Conservation (phyloP, 306 rosid species). For the Glycine tomentella region DNA sequence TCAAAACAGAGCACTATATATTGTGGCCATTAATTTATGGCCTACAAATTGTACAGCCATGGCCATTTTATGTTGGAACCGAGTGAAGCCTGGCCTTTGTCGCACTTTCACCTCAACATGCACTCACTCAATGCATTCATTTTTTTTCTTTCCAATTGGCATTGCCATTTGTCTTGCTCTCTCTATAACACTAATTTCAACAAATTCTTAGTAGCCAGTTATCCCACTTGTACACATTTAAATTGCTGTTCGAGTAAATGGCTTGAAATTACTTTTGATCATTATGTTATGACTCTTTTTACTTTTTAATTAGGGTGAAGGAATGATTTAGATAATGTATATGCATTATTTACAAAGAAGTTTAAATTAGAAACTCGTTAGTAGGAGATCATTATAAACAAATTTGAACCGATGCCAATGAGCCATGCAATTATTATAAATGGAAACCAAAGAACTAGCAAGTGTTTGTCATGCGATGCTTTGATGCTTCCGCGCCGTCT, state of each 20-base stretch:
- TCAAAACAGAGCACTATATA: neutral
- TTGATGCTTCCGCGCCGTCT: no score
- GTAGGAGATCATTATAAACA: neutral
- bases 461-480: neutral
- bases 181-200: neutral
- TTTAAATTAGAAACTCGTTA: neutral
- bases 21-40: no score
- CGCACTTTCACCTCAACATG: neutral
- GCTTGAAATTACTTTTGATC: no score
- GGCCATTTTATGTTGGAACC: neutral
- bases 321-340: neutral
- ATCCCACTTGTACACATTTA: neutral
- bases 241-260: no score
- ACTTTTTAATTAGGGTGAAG: neutral
- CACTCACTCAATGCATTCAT: no score
- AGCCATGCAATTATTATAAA: neutral
- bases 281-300: neutral
- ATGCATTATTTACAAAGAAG: no score
- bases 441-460: neutral
- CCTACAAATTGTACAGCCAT: neutral
- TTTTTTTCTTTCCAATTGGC: neutral
- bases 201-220: neutral
- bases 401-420: neutral
- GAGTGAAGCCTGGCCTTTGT: neutral
- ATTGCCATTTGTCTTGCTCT: neutral